Percentiles rank a stretch among this genome's conserved stretches.
phyloP scores from a whole-genome alignment of 352 stramenopile species.

The Thalassiosira delicatula region DNA sequence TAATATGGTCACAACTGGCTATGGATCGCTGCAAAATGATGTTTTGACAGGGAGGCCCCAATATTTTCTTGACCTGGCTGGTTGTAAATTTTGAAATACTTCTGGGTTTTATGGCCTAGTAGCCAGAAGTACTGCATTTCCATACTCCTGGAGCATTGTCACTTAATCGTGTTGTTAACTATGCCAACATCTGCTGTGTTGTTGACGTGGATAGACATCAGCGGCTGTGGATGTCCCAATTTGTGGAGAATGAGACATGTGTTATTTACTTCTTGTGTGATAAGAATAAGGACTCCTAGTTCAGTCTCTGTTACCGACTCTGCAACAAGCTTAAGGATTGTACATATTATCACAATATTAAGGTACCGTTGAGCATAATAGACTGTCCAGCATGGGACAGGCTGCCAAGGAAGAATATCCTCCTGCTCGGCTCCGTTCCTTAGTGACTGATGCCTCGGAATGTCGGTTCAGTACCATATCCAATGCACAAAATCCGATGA shows the following conservation, averaged over 20 bases:
- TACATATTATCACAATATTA: constrained; percentile 17
- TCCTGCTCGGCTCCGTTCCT: constrained; percentile 24
- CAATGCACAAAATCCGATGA: constrained; percentile 33
- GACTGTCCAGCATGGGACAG: not conserved
- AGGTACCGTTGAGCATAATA: constrained; percentile 17
- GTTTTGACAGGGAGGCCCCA: not conserved
- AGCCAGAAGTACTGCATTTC: constrained; percentile 16
- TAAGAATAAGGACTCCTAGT: constrained; percentile 21
- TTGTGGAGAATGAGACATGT: not conserved
- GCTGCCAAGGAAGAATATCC: constrained; percentile 39
- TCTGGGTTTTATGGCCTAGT: not conserved
- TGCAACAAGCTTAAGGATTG: constrained; percentile 25
- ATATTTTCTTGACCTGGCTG: not conserved
- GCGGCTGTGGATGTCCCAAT: constrained; percentile 8
- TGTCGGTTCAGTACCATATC: constrained; percentile 55
- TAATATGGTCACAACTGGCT: not conserved
- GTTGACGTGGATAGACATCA: not conserved
- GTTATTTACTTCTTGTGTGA: not conserved
- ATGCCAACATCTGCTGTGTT: constrained; percentile 1
- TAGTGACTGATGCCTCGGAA: constrained; percentile 31
- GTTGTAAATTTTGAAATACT: not conserved
- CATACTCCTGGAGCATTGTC: not conserved
- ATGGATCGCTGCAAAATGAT: not conserved
- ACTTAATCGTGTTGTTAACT: not conserved
- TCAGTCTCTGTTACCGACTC: constrained; percentile 10